Base-by-base conservation (phyloP, 1,284 basidiomycete genomes). In the Tylopilus sp. region DNA sequence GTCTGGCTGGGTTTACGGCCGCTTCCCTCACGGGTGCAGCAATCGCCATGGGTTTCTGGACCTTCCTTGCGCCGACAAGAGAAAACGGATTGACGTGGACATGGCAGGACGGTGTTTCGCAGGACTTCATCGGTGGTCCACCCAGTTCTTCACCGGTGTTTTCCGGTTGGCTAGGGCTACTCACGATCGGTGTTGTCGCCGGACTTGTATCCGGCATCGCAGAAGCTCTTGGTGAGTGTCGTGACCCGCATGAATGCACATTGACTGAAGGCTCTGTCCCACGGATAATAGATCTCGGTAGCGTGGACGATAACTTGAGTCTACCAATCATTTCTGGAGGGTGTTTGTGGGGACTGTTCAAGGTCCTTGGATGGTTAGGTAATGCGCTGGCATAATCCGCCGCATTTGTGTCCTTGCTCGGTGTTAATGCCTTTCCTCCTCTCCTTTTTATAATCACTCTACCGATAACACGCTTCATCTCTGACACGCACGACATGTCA, bases 241-340 rank as follows among this genome's bases (percentile, higher is more conserved):
- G 33, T 71, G 44, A 64, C 58, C 39, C 66, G 56, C n/a, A 66
- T 59, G 12, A 51, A 12, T 65, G 38, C 44, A 7, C 12, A 10
- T 59, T 4, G 36, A 56, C 54, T 70, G 38, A 72, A 32, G 3
- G 12, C 72, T 49, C 61, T 55, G 59, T 22, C 67, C 56, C 63
- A 39, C 62, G 54, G 26, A 49, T 81, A 80, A 29, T 74, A 96
- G 96, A 98, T 79, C 83, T 99, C 16, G 95, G 94, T 36, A 89
- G 88, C 0, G 75, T 96, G 44, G 97, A 99, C 76, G 97, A 99
- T 78, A 99, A 99, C 79, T 81, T 99, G 51, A 97, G 95, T 8
- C 82, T 99, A 36, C 97, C 97, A 3, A 92, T 99, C 72, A 88
- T 98, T 55, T 92, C 94, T 24, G 96, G 96, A 1, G 91, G 90